Base-by-base conservation (phyloP, 352 stramenopile species). In the Thraustochytrium sp. region DNA sequence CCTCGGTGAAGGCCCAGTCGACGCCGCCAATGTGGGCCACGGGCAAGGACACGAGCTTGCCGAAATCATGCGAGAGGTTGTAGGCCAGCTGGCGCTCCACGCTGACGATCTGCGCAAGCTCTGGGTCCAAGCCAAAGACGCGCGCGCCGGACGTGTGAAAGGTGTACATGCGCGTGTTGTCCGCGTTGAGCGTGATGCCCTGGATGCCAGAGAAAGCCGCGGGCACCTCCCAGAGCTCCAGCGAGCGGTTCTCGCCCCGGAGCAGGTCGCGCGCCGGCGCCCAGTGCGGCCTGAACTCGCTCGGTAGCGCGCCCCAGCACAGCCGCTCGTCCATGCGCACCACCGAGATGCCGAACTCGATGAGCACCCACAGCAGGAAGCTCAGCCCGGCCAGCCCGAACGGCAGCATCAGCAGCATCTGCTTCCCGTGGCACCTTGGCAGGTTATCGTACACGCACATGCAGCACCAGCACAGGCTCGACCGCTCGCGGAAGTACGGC, bases 11-110 rank as follows among this genome's bases (percentile, higher is more conserved):
- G 16, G 37, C 36, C 37, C 40, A 75, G 16, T 75, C 62, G 26
- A 75, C 62, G 16, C 62, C 62, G 23, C 62, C 62, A n/a, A 75
- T 75, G 62, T 75, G 62, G 5, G 11, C 26, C 1, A 75, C 36
- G 23, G 36, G 37, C 18, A 23, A 13, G 37, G 51, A 29, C 11
- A 51, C n/a, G 11, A 75, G 51, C 26, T 49, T 55, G 23, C 62
- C 62, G 53, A 75, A 75, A 37, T 75, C 62, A 11, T 53, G 18
- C 37, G 62, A 75, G 11, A 75, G 48, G 44, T 75, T 75, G 44
- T 54, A 75, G 13, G 53, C 11, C 16, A 26, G 4, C 0, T 48
- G n/a, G 0, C 3, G 23, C 36, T 75, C 62, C 2, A 75, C 37
- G 26, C 62, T 38, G 2, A 1, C 2, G 1, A 75, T 54, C 0